phyloP scores from a whole-genome alignment of 129 eudicot species.

The Apium graveolens region DNA sequence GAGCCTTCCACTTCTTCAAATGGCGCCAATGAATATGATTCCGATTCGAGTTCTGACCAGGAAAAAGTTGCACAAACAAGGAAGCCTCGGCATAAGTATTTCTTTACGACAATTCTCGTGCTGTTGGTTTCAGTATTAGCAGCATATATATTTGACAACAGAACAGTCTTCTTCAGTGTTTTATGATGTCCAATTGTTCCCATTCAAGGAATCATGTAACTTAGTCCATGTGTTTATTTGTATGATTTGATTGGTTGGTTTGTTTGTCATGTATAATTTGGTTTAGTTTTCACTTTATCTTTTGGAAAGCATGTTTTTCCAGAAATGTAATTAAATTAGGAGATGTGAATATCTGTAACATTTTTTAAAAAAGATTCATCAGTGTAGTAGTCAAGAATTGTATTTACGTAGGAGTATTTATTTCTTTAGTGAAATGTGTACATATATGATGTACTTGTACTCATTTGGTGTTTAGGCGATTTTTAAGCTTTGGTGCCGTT shows the following conservation, averaged over 20 bases:
- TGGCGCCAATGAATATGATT: constrained; percentile 26
- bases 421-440: too few species aligned
- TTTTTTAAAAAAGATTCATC: neutral
- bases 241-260: constrained; percentile 6
- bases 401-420: too few species aligned
- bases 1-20: constrained; percentile 24
- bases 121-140: constrained; percentile 42
- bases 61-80: constrained; percentile 17
- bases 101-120: constrained; percentile 31
- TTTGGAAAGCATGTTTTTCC: neutral
- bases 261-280: neutral
- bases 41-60: constrained; percentile 23
- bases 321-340: neutral
- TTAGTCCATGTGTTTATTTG: neutral
- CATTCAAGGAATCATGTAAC: neutral
- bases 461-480: too few species aligned
- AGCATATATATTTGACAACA: constrained; percentile 26
- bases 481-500: too few species aligned
- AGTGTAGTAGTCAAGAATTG: neutral
- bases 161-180: neutral
- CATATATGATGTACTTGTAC: too few species aligned
- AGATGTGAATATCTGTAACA: neutral
- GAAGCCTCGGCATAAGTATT: constrained; percentile 19
- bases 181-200: neutral
- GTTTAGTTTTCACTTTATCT: neutral